A percentile compares a stretch with the other conserved stretches of the same genome.
Evolutionary conservation across 129 eudicot species (phyloP).

Genomic region (Arctium lappa): DNA sequence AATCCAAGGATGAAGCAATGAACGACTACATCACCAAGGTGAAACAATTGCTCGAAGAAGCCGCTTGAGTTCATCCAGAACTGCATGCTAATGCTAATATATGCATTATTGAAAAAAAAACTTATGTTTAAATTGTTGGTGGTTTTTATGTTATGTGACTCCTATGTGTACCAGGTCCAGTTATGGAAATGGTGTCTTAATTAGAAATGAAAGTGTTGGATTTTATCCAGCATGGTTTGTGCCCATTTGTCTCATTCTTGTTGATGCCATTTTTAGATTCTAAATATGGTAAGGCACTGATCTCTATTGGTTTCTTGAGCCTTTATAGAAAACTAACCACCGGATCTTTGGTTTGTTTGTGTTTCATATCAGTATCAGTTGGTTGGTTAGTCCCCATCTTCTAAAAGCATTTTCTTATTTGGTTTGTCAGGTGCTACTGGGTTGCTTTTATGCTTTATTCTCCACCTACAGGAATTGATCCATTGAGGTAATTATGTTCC

Average conservation of each 20-base stretch:
- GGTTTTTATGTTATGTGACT: constrained; percentile 20
- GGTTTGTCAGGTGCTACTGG: too few species aligned
- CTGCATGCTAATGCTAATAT: constrained; percentile 1
- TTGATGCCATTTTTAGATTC: not conserved
- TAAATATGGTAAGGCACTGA: not conserved
- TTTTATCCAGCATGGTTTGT: constrained; percentile 13
- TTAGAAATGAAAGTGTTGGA: constrained; percentile 11
- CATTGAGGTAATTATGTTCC: too few species aligned
- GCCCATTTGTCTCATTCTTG: not conserved
- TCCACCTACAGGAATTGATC: too few species aligned
- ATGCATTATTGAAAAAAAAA: not conserved
- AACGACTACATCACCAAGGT: constrained; percentile 92
- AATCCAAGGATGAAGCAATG: constrained; percentile 86
- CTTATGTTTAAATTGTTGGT: constrained; percentile 22
- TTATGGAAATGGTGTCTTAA: constrained; percentile 34
- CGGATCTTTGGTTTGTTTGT: too few species aligned
- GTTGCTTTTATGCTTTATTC: too few species aligned
- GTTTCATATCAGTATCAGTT: too few species aligned
- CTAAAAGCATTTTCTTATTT: too few species aligned
- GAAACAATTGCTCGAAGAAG: constrained; percentile 81
- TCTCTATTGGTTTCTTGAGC: too few species aligned
- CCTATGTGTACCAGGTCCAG: constrained; percentile 25
- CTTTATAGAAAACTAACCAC: too few species aligned
- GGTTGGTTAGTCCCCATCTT: too few species aligned
- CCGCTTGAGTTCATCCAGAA: constrained; percentile 14